phyloP scores from a whole-genome alignment of 331 rosid species.

The Dryas integrifolia region DNA sequence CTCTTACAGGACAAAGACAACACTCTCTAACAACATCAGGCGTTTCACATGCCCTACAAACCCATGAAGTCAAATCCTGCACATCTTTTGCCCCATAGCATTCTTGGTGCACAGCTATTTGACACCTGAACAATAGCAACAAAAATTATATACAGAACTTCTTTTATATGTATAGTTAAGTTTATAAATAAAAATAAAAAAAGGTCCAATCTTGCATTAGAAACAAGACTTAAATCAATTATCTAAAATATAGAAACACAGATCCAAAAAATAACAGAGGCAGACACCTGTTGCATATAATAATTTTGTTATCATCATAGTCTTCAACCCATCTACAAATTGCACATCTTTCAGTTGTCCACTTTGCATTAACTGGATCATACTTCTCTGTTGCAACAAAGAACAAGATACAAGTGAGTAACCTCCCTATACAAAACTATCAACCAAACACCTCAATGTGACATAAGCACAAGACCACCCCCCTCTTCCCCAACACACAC shows the following conservation, averaged over 20 bases:
- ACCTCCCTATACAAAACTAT: constrained; percentile 13
- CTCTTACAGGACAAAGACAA: constrained; percentile 97
- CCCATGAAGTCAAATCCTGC: constrained; percentile 97
- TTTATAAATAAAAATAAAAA: not conserved
- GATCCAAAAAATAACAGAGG: constrained; percentile 22
- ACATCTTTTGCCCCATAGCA: constrained; percentile 86
- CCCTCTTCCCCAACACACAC: not conserved
- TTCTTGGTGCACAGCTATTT: constrained; percentile 98
- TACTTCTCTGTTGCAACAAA: constrained; percentile 63
- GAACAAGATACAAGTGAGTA: constrained; percentile 12
- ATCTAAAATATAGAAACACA: constrained; percentile 12
- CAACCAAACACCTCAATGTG: constrained; percentile 10
- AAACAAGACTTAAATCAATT: constrained; percentile 10
- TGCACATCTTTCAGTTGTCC: constrained; percentile 98
- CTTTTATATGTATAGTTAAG: not conserved
- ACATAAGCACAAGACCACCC: not conserved
- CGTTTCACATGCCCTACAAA: constrained; percentile 93
- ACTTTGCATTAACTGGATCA: constrained; percentile 79
- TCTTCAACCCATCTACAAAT: constrained; percentile 99
- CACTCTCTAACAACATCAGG: constrained; percentile 86
- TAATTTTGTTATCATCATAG: constrained; percentile 95
- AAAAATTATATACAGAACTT: constrained; percentile 9
- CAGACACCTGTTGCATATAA: constrained; percentile 89
- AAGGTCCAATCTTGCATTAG: constrained; percentile 1
- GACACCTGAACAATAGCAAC: constrained; percentile 60